Evolutionary conservation across 306 rosid species (phyloP), one percentile per base, ranked within the genome.

Genomic region (Glycine tomentella): DNA sequence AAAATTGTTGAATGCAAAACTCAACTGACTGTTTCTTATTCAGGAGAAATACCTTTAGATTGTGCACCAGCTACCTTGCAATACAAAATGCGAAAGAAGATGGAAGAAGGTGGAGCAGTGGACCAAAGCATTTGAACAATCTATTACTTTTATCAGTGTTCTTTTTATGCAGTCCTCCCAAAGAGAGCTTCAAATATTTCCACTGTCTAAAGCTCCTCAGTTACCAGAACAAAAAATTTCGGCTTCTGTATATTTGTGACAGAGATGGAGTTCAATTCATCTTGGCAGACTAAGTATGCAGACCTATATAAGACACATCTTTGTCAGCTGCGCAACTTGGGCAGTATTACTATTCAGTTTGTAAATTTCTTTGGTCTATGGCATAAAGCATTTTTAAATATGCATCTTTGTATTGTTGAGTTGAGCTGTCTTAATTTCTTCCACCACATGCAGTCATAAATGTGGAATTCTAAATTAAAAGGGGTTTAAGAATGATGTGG

Each of bases 31-130:
- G 51, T 75, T 80, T 80, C 69, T 15, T 52, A 4, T 77, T 71
- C 85, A 96, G 99, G 99, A 79, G 99, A 96, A 88, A 93, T 97
- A 0, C 92, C 97, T 72, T 71, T 93, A 84, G 99, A 96, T 77
- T 96, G 99, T 72, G 99, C 99, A 31, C 97, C 99, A 3, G 97
- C 86, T 55, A 92, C 97, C 46, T 76, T 93, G 87, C 98, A 96
- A 69, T 92, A 85, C 88, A 92, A 92, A 82, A 96, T 96, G 92
- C 89, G 83, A 74, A 77, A 86, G 90, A 92, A 89, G 90, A 83
- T 91, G 79, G 92, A 88, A 82, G 92, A 88, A n/a, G n/a, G n/a
- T n/a, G n/a, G n/a, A n/a, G n/a, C n/a, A n/a, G n/a, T n/a, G 82
- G 53, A 67, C 58, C 69, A 78, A 72, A 84, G 68, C 61, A 78